Conservation (phyloP, 352 stramenopile genomes). For the Pythium graminicola region DNA sequence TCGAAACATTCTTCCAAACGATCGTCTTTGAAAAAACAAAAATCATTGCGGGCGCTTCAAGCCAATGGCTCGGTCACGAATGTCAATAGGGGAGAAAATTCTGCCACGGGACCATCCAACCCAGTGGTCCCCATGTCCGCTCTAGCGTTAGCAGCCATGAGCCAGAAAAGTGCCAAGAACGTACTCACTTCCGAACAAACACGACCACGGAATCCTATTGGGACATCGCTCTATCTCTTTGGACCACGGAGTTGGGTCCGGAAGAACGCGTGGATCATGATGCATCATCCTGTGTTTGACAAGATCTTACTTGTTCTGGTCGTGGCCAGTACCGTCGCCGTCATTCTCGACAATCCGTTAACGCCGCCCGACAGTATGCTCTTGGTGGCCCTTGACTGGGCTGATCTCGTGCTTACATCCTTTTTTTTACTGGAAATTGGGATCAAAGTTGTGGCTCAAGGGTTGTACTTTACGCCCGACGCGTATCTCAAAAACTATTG, state of each 20-base stretch:
- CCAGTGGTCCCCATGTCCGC: constrained; percentile 17
- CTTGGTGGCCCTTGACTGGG: constrained; percentile 24
- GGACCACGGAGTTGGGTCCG: constrained; percentile 28
- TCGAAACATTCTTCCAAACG: neutral
- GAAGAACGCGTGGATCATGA: constrained; percentile 34
- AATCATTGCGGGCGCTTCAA: neutral
- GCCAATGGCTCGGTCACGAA: neutral
- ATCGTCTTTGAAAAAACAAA: constrained; percentile 1
- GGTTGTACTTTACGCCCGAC: constrained; percentile 40
- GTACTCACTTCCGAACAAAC: constrained; percentile 3
- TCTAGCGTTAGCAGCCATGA: constrained; percentile 21
- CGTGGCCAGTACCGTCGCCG: constrained; percentile 42
- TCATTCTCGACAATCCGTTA: constrained; percentile 76
- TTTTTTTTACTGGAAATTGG: constrained; percentile 74
- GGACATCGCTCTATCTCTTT: constrained; percentile 31
- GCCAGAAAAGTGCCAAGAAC: constrained; percentile 18
- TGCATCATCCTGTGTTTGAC: constrained; percentile 59
- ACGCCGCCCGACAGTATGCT: constrained; percentile 31
- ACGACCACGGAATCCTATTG: constrained; percentile 16
- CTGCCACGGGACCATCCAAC: neutral
- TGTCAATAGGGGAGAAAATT: neutral
- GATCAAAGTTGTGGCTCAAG: constrained; percentile 71
- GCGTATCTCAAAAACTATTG: constrained; percentile 75
- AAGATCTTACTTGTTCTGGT: constrained; percentile 61
- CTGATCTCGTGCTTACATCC: constrained; percentile 51